A percentile compares a stretch with the other conserved stretches of the same genome.
Conservation (phyloP, 2,329 filamentous ascomycete genomes). For the Pseudogymnoascus sp. region DNA sequence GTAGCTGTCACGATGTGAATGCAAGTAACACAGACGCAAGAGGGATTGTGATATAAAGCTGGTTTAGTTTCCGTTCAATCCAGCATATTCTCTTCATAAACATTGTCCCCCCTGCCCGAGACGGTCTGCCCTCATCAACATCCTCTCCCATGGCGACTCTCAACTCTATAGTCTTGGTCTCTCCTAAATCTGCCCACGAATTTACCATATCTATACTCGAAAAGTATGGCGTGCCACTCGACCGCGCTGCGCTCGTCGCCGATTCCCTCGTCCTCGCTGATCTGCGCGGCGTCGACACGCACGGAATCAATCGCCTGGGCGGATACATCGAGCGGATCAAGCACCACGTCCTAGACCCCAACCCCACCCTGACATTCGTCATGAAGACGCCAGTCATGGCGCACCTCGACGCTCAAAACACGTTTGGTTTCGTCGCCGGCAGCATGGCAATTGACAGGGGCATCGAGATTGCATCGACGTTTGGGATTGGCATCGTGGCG, state of each 20-base stretch:
- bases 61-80: not conserved
- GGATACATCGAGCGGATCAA: constrained; percentile 23
- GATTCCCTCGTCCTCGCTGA: constrained; percentile 24
- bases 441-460: constrained; percentile 21
- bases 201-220: constrained; percentile 25
- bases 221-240: constrained; percentile 28
- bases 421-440: constrained; percentile 27
- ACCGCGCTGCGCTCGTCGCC: constrained; percentile 19
- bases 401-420: constrained; percentile 26
- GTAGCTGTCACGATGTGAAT: not conserved
- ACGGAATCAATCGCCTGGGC: constrained; percentile 23
- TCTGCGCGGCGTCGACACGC: constrained; percentile 25
- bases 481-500: constrained; percentile 23
- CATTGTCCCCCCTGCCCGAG: not conserved
- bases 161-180: not conserved
- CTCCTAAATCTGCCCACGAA: not conserved
- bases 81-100: not conserved
- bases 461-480: constrained; percentile 16
- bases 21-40: not conserved
- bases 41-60: not conserved
- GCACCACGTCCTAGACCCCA: constrained; percentile 20
- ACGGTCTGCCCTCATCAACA: constrained; percentile 23
- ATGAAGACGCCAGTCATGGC: constrained; percentile 25
- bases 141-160: constrained; percentile 33
- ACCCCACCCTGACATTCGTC: not conserved